Percentiles rank a stretch among this genome's conserved stretches.
Evolutionary conservation across 2,329 filamentous ascomycete genomes (phyloP).

Genomic region (Arachnopeziza araneosa): DNA sequence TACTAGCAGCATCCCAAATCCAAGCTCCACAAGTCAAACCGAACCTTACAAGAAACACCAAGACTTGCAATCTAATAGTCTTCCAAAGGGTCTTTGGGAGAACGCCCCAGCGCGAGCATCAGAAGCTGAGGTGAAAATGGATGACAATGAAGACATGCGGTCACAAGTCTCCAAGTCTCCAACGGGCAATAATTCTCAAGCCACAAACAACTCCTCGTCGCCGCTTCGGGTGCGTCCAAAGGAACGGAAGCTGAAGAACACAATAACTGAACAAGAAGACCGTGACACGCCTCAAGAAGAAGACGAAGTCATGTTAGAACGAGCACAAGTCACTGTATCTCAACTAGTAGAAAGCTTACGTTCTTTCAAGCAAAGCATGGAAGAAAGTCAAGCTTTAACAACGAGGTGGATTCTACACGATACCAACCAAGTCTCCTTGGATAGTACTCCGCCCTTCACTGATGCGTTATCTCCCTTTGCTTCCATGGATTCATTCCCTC

Average conservation of each 20-base stretch:
- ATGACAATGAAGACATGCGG: background rate
- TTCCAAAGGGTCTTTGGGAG: background rate
- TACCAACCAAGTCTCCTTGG: background rate
- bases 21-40: background rate
- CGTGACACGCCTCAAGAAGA: background rate
- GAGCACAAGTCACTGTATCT: background rate
- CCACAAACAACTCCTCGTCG: background rate
- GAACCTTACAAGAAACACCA: background rate
- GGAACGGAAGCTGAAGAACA: background rate
- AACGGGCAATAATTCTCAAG: background rate
- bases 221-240: background rate
- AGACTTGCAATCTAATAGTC: background rate
- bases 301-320: background rate
- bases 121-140: background rate
- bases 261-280: background rate
- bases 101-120: background rate
- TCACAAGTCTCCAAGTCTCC: background rate
- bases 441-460: background rate
- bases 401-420: background rate
- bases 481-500: background rate
- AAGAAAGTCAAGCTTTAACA: background rate
- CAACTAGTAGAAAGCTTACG: background rate
- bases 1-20: background rate
- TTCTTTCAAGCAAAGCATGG: background rate
- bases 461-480: background rate